A percentile compares a stretch with the other conserved stretches of the same genome.
Conservation (phyloP, 163 green algal genomes). For the Scenedesmus sp. region DNA sequence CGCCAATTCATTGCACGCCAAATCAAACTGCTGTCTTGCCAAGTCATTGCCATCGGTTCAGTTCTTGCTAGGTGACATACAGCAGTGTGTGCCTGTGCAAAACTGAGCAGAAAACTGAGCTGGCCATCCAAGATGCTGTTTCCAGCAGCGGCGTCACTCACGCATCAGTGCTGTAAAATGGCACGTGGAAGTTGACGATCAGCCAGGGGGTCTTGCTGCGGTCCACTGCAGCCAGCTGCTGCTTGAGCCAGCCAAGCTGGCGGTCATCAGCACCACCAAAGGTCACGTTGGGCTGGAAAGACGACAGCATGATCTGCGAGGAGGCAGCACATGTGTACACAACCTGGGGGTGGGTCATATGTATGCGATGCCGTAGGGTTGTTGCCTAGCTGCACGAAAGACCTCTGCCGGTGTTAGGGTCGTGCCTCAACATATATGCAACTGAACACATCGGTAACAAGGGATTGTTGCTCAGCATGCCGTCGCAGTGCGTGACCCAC, state of each 20-base stretch:
- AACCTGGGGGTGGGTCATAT: background rate
- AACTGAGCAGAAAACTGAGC: no score
- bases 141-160: background rate
- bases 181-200: slow-evolving; percentile 60
- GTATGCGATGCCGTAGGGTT: no score
- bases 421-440: background rate
- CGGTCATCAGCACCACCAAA: slow-evolving; percentile 4
- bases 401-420: no score
- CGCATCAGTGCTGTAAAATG: slow-evolving; percentile 40
- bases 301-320: slow-evolving; percentile 10
- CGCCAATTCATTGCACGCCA: no score
- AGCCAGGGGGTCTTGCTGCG: slow-evolving; percentile 60
- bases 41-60: no score
- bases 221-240: slow-evolving; percentile 52
- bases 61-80: no score
- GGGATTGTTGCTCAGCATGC: no score
- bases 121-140: no score
- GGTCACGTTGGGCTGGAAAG: slow-evolving; percentile 17
- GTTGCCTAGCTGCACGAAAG: no score
- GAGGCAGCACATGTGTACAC: background rate
- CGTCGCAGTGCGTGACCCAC: no score
- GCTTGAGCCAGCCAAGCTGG: slow-evolving; percentile 50
- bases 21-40: no score
- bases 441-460: background rate
- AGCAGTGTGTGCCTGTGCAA: no score